Evolutionary conservation across 2,329 filamentous ascomycete genomes (phyloP).

Genomic region (Hansfordia pulvinata): DNA sequence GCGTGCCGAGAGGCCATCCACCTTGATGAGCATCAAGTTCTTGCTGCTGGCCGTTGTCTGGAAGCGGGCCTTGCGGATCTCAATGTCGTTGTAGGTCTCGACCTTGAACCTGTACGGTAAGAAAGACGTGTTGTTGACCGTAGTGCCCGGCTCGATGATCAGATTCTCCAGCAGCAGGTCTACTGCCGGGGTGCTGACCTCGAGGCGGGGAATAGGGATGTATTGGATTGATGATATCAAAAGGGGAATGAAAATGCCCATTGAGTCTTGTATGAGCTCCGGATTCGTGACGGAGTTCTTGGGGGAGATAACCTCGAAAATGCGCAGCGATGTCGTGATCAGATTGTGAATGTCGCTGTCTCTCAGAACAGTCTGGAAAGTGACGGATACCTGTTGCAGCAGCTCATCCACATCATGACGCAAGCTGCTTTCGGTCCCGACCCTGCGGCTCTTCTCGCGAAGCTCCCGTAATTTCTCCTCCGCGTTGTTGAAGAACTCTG

Average conservation of each 20-base stretch:
- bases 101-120: slow-evolving; percentile 72
- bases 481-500: slow-evolving; percentile 69
- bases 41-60: slow-evolving; percentile 51
- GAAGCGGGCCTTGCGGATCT: slow-evolving; percentile 67
- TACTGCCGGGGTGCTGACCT: slow-evolving; percentile 69
- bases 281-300: slow-evolving; percentile 48
- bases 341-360: slow-evolving; percentile 64
- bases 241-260: slow-evolving; percentile 71
- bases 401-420: slow-evolving; percentile 61
- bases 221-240: slow-evolving; percentile 69
- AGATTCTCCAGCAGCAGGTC: slow-evolving; percentile 85
- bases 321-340: slow-evolving; percentile 48
- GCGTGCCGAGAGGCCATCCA: slow-evolving; percentile 71
- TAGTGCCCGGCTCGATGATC: slow-evolving; percentile 75
- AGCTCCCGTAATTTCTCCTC: slow-evolving; percentile 39
- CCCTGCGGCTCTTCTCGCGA: slow-evolving; percentile 42
- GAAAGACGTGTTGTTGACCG: slow-evolving; percentile 78
- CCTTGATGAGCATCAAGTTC: slow-evolving; percentile 61
- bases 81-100: slow-evolving; percentile 74
- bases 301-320: slow-evolving; percentile 59
- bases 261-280: slow-evolving; percentile 60
- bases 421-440: slow-evolving; percentile 54
- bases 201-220: slow-evolving; percentile 80
- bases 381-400: slow-evolving; percentile 53
- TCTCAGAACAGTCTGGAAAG: slow-evolving; percentile 52